Evolutionary conservation across 306 rosid genomes (phyloP), one percentile per base, ranked within the genome.

Genomic region (Trifolium pratense): DNA sequence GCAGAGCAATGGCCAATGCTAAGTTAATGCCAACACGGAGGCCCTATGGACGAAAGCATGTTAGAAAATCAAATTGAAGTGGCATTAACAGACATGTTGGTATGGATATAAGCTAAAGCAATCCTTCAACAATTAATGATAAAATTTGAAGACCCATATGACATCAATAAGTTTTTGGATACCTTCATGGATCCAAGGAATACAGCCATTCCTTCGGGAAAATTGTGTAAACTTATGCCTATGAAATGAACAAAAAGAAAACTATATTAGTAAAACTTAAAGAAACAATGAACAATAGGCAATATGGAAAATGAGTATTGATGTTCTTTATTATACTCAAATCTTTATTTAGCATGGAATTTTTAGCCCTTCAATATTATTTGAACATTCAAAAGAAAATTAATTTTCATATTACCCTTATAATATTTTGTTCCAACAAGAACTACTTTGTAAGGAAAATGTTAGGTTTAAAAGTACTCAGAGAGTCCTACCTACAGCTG

Each of bases 201-300:
- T 56, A 95, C 99, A 0, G 99, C 99, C 99, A 95, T 95, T 71
- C 99, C 99, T 88, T 95, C 99, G 3, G 99, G 99, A 81, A 95
- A 91, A 71, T 91, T 95, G 83, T 95, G 99, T 78, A 95, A 88
- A 82, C 99, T 95, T 88, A 95, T 91, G 80, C 99, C 99, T 95
- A 78, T 1, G 18, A 37, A 32, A 68, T n/a, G 71, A 55, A 34
- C 58, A 48, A 70, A 32, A 37, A 7, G 3, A 8, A 67, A 57
- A 52, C 16, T 11, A 18, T 15, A 43, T 56, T 36, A 39, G 14
- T 52, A 58, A 60, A 77, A 69, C 52, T 29, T 16, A 23, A 23
- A 48, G 53, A 62, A 75, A 34, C 58, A 52, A 5, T 39, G 55
- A 53, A 69, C 57, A 40, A 29, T 9, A 62, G 31, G 66, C n/a